Conservation (phyloP, 139 green algal species). For the Chlorella sp. region DNA sequence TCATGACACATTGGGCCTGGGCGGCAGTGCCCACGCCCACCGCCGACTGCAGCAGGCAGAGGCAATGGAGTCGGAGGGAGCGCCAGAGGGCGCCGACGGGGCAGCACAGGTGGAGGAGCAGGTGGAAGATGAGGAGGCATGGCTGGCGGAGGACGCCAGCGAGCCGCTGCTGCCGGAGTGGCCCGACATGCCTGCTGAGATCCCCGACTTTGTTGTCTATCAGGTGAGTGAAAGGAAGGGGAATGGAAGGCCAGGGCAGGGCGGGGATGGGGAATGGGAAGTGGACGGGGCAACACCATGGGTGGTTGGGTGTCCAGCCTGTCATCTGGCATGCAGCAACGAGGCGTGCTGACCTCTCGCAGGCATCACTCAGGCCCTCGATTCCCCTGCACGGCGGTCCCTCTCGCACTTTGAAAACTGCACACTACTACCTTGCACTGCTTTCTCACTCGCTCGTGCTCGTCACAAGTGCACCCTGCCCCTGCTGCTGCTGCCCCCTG, state of each 20-base stretch:
- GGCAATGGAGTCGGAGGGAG: not conserved
- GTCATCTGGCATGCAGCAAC: not conserved
- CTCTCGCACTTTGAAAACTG: not conserved
- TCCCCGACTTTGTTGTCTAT: no score
- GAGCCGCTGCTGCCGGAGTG: no score
- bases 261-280: not conserved
- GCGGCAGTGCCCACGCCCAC: not conserved
- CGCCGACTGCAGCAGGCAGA: slow-evolving; percentile 1
- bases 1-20: not conserved
- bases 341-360: not conserved
- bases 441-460: not conserved
- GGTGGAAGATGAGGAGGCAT: not conserved
- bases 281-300: not conserved
- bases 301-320: not conserved
- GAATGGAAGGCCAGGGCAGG: no score
- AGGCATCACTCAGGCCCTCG: not conserved
- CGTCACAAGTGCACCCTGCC: not conserved
- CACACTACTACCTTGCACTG: not conserved
- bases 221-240: no score
- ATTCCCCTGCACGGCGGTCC: not conserved
- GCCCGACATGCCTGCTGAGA: no score
- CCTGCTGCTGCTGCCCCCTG: not conserved
- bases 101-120: not conserved
- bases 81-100: not conserved
- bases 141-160: not conserved